Evolutionary conservation across 768 basidiomycete genomes (phyloP).

Genomic region (Podaxis pistillaris): DNA sequence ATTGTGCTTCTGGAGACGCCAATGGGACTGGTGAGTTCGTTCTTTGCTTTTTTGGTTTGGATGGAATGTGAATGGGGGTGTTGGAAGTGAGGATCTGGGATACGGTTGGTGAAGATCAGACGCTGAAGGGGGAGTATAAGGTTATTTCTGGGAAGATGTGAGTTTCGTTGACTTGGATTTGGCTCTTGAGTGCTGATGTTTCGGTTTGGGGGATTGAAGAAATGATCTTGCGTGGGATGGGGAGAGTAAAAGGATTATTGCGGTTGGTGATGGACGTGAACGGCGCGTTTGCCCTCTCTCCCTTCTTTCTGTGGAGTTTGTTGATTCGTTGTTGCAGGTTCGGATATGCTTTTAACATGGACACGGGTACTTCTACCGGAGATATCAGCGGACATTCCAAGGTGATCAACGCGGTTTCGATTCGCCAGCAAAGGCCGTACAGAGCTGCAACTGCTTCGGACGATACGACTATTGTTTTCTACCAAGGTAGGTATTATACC

Average conservation of each 20-base stretch:
- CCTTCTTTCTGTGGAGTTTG: neutral
- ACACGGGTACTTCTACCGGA: constrained; percentile 81
- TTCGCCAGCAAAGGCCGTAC: constrained; percentile 87
- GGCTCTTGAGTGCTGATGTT: neutral
- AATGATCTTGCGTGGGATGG: constrained; percentile 97
- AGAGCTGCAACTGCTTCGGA: constrained; percentile 88
- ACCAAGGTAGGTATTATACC: constrained; percentile 52
- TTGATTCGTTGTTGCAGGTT: constrained; percentile 47
- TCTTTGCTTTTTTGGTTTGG: neutral
- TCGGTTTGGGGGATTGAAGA: constrained; percentile 33
- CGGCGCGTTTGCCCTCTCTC: constrained; percentile 46
- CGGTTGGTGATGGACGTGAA: constrained; percentile 89
- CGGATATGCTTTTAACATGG: constrained; percentile 81
- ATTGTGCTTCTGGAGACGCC: constrained; percentile 89
- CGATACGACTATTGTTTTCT: constrained; percentile 78
- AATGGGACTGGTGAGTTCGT: constrained; percentile 66
- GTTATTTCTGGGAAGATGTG: constrained; percentile 74
- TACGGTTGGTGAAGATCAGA: constrained; percentile 79
- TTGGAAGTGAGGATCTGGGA: constrained; percentile 87
- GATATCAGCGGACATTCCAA: constrained; percentile 91
- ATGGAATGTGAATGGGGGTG: neutral
- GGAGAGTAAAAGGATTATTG: constrained; percentile 94
- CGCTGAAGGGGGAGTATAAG: constrained; percentile 78
- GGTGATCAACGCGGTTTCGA: constrained; percentile 84
- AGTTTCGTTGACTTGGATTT: constrained; percentile 21